phyloP scores from a whole-genome alignment of 139 green algal species.

The Chlorella sp. region DNA sequence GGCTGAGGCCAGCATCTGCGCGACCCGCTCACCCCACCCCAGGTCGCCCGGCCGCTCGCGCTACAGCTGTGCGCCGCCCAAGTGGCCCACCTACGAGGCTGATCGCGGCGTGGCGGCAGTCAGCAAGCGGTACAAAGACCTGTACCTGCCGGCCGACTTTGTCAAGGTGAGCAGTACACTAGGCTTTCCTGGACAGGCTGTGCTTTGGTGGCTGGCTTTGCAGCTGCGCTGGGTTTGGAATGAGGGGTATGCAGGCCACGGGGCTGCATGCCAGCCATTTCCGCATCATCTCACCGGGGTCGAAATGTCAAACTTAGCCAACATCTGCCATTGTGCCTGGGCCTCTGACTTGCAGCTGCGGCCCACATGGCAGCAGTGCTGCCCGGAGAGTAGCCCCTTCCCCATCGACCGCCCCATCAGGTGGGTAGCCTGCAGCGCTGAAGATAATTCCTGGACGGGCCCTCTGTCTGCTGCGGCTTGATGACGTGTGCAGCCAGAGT shows the following conservation, averaged over 20 bases:
- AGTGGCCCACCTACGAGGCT: conserved; percentile 45
- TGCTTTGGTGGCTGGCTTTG: too few relatives aligned
- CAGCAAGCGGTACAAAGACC: conserved; percentile 63
- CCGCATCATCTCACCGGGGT: too few relatives aligned
- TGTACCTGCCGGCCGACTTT: conserved; percentile 70
- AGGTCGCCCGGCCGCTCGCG: conserved; percentile 25
- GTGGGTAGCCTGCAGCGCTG: background rate
- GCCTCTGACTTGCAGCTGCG: background rate
- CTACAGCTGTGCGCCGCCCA: conserved; percentile 49
- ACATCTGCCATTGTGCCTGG: background rate
- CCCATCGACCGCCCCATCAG: conserved; percentile 6
- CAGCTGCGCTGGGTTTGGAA: too few relatives aligned
- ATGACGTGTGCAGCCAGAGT: too few relatives aligned
- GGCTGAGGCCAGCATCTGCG: background rate
- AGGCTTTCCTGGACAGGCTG: too few relatives aligned
- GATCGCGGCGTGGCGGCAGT: conserved; percentile 48
- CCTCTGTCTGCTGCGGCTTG: too few relatives aligned
- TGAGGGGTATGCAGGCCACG: too few relatives aligned
- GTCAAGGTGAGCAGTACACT: conserved; percentile 21
- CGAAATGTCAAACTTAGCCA: too few relatives aligned
- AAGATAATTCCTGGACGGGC: too few relatives aligned
- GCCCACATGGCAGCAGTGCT: conserved; percentile 15
- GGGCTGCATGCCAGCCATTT: too few relatives aligned
- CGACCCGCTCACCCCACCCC: background rate
- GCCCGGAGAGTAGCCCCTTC: conserved; percentile 1